Conservation (phyloP, 148 eudicot genomes). For the Silene uniflora region DNA sequence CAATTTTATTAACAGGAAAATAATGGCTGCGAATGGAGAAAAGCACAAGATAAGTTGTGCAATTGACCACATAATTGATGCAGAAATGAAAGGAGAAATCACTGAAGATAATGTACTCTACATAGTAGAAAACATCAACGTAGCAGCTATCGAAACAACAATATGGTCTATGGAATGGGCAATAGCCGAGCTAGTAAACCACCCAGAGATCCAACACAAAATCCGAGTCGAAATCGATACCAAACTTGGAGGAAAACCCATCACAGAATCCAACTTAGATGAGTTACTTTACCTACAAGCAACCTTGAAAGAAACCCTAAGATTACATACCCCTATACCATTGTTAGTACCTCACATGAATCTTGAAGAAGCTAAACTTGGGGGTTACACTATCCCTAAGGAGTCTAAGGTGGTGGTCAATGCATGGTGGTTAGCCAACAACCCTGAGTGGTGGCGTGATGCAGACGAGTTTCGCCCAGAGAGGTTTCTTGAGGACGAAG, state of each 20-base stretch:
- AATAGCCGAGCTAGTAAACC: conserved; percentile 69
- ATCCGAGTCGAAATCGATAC: conserved; percentile 44
- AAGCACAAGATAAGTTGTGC: conserved; percentile 53
- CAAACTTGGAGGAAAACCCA: conserved; percentile 30
- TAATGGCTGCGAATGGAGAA: conserved; percentile 33
- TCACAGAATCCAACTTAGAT: conserved; percentile 46
- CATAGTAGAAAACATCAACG: conserved; percentile 81
- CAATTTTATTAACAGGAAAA: conserved; percentile 27
- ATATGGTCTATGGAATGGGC: conserved; percentile 81
- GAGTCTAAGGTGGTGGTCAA: conserved; percentile 66
- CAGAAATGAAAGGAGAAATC: conserved; percentile 61
- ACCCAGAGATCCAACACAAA: conserved; percentile 52
- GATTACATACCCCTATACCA: conserved; percentile 58
- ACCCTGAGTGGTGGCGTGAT: conserved; percentile 57
- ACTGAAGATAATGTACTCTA: conserved; percentile 62
- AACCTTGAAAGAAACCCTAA: conserved; percentile 52
- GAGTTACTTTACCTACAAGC: conserved; percentile 63
- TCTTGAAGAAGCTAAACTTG: conserved; percentile 62
- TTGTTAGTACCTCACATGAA: conserved; percentile 72
- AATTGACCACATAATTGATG: conserved; percentile 68
- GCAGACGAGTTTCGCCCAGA: conserved; percentile 61
- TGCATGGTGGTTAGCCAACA: conserved; percentile 78
- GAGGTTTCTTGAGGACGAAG: conserved; percentile 62
- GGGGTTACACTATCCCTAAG: conserved; percentile 50
- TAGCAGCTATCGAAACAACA: conserved; percentile 76